Evolutionary conservation across 2,329 filamentous ascomycete genomes (phyloP), one percentile per base, ranked within the genome.

Genomic region (Cladobotryum mycophilum): DNA sequence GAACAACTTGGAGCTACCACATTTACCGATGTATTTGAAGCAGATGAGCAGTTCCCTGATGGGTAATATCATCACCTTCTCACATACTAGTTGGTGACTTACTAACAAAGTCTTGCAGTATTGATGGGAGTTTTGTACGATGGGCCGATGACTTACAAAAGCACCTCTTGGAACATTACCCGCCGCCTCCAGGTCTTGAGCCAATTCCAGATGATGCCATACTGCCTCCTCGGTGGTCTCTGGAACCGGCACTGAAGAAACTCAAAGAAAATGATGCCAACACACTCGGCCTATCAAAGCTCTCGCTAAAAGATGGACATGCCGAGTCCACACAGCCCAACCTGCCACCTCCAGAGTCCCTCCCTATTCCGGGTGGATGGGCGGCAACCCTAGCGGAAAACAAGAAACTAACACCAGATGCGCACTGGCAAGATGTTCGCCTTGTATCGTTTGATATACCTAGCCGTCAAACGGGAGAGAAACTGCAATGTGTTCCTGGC

Each of bases 361-460:
- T 89, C 2, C 77, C 83, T 0, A 75, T 89, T 12, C 78, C 80
- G 1, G 69, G 72, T 40, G 73, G 78, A 2, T 71, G 81, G 55
- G 67, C 66, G 0, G 86, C 84, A 8, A 77, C 67, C 0, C 64
- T 99, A 1, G 61, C 73, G 1, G 65, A 69, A n/a, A 96, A 95
- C 62, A 67, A 73, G 15, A 81, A 91, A 14, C 67, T 95, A 5
- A 99, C 93, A 0, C 84, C 91, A 0, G 45, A 66, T 1, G 72
- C 74, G 1, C 93, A 99, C 69, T 96, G 89, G 85, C 93, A 99
- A 71, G 93, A 99, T 70, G 92, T 97, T 41, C 86, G 93, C 0
- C 80, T 88, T 47, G 69, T 96, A n/a, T 77, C 74, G 1, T 74
- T 97, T 13, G 74, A 72, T 8, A 59, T 81, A 64, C 11, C 68